A percentile compares a stretch with the other conserved stretches of the same genome.
Conservation (phyloP, 352 stramenopile species). For the Plasmopara viticola region DNA sequence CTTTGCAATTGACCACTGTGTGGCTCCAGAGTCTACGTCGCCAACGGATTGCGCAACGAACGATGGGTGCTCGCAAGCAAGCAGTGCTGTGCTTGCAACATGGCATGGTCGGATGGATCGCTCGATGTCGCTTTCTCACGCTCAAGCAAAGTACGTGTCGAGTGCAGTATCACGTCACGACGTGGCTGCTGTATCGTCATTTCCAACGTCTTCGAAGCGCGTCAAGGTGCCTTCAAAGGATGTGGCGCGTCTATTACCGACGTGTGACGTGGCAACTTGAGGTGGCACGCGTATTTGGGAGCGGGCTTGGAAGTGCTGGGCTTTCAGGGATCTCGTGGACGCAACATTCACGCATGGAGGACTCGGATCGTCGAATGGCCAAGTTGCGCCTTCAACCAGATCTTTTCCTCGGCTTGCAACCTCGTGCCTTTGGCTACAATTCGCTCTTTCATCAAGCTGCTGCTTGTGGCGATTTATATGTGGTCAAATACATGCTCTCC, state of each 20-base stretch:
- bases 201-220: conserved; percentile 27
- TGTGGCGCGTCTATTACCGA: conserved; percentile 36
- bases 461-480: conserved; percentile 61
- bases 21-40: conserved; percentile 45
- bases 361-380: conserved; percentile 56
- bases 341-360: conserved; percentile 57
- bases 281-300: conserved; percentile 44
- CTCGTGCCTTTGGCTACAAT: conserved; percentile 50
- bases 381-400: conserved; percentile 39
- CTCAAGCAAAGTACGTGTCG: conserved; percentile 21
- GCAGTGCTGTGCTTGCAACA: conserved; percentile 45
- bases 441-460: conserved; percentile 67
- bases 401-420: conserved; percentile 50
- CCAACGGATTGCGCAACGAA: conserved; percentile 21
- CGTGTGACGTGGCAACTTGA: conserved; percentile 36
- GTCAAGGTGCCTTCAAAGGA: conserved; percentile 33
- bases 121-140: conserved; percentile 33
- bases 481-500: conserved; percentile 70
- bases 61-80: conserved; percentile 15
- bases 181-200: conserved; percentile 45
- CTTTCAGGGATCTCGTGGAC: conserved; percentile 25
- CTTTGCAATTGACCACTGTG: conserved; percentile 23
- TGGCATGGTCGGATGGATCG: conserved; percentile 40
- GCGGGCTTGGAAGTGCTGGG: conserved; percentile 11
- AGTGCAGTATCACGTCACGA: conserved; percentile 50